These are phyloP conservation scores for Paramecium pentaurelia DNA, from an alignment of 73 alveolate species.

Conservation along the genomic window DNA sequence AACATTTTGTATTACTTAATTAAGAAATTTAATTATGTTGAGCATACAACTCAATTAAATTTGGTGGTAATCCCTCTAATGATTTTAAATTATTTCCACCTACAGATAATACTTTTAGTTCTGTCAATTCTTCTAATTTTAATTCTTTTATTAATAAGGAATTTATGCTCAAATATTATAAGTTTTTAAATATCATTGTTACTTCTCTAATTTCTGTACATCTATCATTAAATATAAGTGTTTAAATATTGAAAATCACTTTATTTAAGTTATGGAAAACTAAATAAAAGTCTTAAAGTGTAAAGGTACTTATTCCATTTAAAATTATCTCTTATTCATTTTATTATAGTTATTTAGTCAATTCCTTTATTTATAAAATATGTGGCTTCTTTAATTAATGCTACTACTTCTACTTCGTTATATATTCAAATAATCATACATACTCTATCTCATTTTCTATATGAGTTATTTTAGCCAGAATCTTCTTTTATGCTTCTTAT, in stretches of 20 bases:
- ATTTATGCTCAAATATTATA: background rate
- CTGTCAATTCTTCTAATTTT: background rate
- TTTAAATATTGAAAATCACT: background rate
- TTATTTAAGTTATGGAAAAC: background rate
- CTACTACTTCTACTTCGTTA: constrained; percentile 13
- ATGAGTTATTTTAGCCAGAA: background rate
- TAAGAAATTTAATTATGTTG: background rate
- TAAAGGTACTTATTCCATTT: background rate
- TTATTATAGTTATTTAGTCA: background rate
- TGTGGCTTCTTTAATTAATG: constrained; percentile 2
- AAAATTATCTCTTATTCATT: background rate
- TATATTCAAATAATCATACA: background rate
- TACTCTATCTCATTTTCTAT: constrained; percentile 3
- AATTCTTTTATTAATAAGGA: background rate
- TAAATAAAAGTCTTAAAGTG: background rate
- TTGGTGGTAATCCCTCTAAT: background rate
- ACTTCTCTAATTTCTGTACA: constrained; percentile 1
- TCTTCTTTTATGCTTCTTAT: constrained; percentile 31
- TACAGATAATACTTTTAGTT: background rate
- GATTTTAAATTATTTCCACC: background rate
- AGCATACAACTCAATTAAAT: background rate
- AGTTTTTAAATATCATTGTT: background rate
- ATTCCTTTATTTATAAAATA: background rate
- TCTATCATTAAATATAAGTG: background rate
- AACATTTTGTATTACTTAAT: background rate